A percentile compares a stretch with the other conserved stretches of the same genome.
Conservation (phyloP, 352 stramenopile species). For the Phytophthora ramorum region DNA sequence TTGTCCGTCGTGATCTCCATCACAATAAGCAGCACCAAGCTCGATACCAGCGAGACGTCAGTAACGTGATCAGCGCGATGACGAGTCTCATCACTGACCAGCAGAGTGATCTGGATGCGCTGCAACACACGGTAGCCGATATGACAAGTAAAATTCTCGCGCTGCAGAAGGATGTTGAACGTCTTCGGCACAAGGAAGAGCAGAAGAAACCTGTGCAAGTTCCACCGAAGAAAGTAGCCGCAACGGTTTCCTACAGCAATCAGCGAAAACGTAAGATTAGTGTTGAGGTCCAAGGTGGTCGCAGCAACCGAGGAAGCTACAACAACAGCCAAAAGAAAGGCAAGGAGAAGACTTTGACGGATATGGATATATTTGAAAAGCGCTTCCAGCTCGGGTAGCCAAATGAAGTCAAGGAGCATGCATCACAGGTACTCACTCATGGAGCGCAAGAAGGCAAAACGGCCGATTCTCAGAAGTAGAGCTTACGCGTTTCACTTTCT, state of each 20-base stretch:
- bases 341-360: constrained; percentile 28
- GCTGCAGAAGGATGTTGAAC: constrained; percentile 29
- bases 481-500: constrained; percentile 72
- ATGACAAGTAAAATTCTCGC: constrained; percentile 30
- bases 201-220: constrained; percentile 9
- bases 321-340: constrained; percentile 18
- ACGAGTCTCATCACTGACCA: constrained; percentile 55
- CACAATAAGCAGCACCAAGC: constrained; percentile 30
- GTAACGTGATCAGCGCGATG: constrained; percentile 53
- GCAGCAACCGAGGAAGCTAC: not conserved
- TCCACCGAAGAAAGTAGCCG: constrained; percentile 10
- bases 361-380: constrained; percentile 54
- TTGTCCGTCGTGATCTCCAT: constrained; percentile 33
- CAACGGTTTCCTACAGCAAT: not conserved
- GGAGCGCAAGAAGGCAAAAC: constrained; percentile 20
- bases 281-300: not conserved
- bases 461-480: constrained; percentile 62
- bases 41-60: constrained; percentile 39
- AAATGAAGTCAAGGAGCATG: constrained; percentile 13
- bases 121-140: constrained; percentile 24
- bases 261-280: constrained; percentile 1
- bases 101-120: constrained; percentile 34
- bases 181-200: constrained; percentile 18
- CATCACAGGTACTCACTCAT: constrained; percentile 27
- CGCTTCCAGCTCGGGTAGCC: constrained; percentile 33